Evolutionary conservation across 2,329 filamentous ascomycete genomes (phyloP), one percentile per base, ranked within the genome.

Genomic region (Neocatenulostroma microsporum): DNA sequence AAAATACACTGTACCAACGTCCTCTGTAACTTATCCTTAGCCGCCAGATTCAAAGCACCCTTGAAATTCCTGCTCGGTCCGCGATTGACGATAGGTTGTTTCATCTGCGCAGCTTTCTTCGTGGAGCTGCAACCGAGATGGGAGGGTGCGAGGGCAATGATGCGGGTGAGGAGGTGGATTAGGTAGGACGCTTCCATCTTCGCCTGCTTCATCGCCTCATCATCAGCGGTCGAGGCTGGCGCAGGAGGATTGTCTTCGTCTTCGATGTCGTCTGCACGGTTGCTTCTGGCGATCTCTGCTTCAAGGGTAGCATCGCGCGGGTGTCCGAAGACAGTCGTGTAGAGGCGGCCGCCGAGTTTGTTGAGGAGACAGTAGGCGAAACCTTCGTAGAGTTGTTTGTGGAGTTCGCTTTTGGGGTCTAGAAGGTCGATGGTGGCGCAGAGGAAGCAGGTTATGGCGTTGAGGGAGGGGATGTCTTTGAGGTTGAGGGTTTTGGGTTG

Each of bases 1-100:
- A 67, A 69, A 37, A 67, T 64, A 24, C 60, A 61, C 18, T 58
- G 53, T n/a, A 69, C 46, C 1, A 70, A 56, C 1, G 66, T 69
- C 4, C 60, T 53, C 41, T 69, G 66, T 27, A 70, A 53, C n/a
- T 60, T 54, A 14, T 67, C 58, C 40, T 61, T 64, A 3, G 62
- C 64, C 5, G 57, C 41, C 1, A 57, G 36, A 20, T 55, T 55
- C 2, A 69, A 41, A 1, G 55, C 50, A 7, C 50, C 46, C 41
- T 59, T 62, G 0, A 51, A 54, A 10, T 48, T 44, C 3, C 54
- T 46, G 14, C 35, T 44, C n/a, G n/a, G n/a, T n/a, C n/a, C n/a
- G n/a, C n/a, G n/a, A n/a, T n/a, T n/a, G n/a, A n/a, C n/a, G 18
- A 51, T 55, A n/a, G 55, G 28, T 15, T 36, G 17, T 27, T 48